Evolutionary conservation across 768 basidiomycete species (phyloP).

Genomic region (Mycena crocata): DNA sequence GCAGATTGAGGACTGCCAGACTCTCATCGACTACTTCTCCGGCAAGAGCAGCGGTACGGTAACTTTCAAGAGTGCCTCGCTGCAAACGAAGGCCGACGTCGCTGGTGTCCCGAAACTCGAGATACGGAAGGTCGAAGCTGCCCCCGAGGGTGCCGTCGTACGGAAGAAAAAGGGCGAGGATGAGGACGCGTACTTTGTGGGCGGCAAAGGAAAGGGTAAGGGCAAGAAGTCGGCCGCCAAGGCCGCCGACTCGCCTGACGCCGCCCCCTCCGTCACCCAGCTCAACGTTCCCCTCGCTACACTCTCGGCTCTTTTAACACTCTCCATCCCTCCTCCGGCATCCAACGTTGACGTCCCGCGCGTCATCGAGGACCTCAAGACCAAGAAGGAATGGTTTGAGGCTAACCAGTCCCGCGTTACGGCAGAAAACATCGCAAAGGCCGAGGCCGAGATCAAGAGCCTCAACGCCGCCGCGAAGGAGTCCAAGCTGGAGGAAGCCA

Average conservation of each 20-base stretch:
- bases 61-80: slow-evolving; percentile 54
- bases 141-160: slow-evolving; percentile 73
- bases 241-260: slow-evolving; percentile 49
- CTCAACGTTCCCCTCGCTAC: slow-evolving; percentile 89
- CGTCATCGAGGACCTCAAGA: slow-evolving; percentile 89
- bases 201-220: slow-evolving; percentile 73
- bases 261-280: slow-evolving; percentile 37
- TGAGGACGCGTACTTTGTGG: slow-evolving; percentile 84
- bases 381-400: slow-evolving; percentile 95
- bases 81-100: slow-evolving; percentile 57
- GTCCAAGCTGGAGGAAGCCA: slow-evolving; percentile 36
- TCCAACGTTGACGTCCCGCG: slow-evolving; percentile 82
- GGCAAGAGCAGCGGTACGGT: slow-evolving; percentile 67
- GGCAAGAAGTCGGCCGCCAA: slow-evolving; percentile 68
- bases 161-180: slow-evolving; percentile 95
- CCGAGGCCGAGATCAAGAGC: slow-evolving; percentile 78
- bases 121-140: slow-evolving; percentile 82
- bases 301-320: slow-evolving; percentile 84
- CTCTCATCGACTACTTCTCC: slow-evolving; percentile 86
- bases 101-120: slow-evolving; percentile 85
- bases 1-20: slow-evolving; percentile 97
- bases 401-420: slow-evolving; percentile 90
- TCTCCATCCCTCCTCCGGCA: slow-evolving; percentile 92
- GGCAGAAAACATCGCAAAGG: slow-evolving; percentile 83
- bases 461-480: slow-evolving; percentile 59